A percentile compares a stretch with the other conserved stretches of the same genome.
Evolutionary conservation across 1,284 basidiomycete species (phyloP).

Genomic region (Rhodotorula sp.): DNA sequence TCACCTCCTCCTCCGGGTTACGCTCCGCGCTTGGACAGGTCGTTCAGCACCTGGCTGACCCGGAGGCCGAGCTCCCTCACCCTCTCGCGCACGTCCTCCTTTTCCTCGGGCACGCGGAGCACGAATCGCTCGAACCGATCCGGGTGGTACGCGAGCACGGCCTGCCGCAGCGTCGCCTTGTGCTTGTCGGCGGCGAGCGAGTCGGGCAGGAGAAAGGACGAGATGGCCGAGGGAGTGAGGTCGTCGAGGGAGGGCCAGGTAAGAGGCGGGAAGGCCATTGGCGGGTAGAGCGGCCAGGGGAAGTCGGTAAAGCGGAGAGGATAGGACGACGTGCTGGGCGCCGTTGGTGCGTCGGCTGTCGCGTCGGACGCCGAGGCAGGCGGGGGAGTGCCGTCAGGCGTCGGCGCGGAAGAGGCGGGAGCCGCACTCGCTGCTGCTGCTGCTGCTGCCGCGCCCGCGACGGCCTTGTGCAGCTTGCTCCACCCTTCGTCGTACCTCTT

Average conservation of each 20-base stretch:
- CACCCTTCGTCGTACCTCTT: slow-evolving; percentile 28
- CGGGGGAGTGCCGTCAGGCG: neutral
- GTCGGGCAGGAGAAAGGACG: slow-evolving; percentile 31
- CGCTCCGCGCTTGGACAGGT: slow-evolving; percentile 21
- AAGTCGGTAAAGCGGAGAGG: slow-evolving; percentile 37
- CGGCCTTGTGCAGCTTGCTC: slow-evolving; percentile 24
- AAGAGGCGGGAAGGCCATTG: slow-evolving; percentile 44
- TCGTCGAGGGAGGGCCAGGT: slow-evolving; percentile 43
- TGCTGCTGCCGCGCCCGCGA: slow-evolving; percentile 11
- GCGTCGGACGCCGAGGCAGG: neutral
- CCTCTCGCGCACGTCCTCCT: slow-evolving; percentile 27
- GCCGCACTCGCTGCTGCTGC: neutral
- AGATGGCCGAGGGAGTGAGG: slow-evolving; percentile 21
- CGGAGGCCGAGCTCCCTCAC: slow-evolving; percentile 32
- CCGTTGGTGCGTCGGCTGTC: neutral
- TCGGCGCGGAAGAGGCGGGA: neutral
- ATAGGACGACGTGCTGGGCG: slow-evolving; percentile 6
- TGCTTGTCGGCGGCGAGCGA: slow-evolving; percentile 5
- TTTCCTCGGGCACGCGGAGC: slow-evolving; percentile 21
- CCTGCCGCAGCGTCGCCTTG: slow-evolving; percentile 21
- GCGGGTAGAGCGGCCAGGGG: slow-evolving; percentile 37
- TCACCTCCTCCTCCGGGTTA: neutral
- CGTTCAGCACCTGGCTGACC: slow-evolving; percentile 36
- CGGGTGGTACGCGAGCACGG: slow-evolving; percentile 38
- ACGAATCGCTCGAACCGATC: slow-evolving; percentile 37